Base-by-base conservation (phyloP, 257 asterid genomes). In the Solanum chilense region DNA sequence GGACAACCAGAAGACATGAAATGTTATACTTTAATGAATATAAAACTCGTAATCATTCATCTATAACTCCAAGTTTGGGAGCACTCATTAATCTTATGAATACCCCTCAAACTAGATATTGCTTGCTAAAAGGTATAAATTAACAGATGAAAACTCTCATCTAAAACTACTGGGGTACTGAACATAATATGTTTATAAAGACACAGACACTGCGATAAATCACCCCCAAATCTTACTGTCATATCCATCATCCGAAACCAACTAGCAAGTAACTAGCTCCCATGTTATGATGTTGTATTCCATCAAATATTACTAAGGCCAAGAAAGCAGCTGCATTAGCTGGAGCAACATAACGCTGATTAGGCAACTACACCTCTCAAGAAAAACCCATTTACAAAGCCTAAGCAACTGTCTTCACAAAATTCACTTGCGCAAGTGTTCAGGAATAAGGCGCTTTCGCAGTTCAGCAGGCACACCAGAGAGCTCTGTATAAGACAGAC, bases 391-490 rank as follows among this genome's bases (percentile, higher is more conserved):
- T 90, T 75, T 89, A 88, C 91, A 86, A 73, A 12, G 86, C 86
- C 84, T 78, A 86, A 69, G 41, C 44, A 20, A 64, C 56, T 70
- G 41, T 41, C 42, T 20, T 64, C 82, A 18, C 56, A 41, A 56
- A 73, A 12, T 35, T 91, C 86, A 91, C 86, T 89, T 85, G 89
- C 76, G 87, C 9, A 64, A 69, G 84, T 86, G 91, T 10, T 85
- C 74, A 9, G 94, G 93, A 66, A 92, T 88, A 23, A 92, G 91
- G n/a, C 91, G 93, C 29, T 86, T 90, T 66, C 91, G 91, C 35
- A 92, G 87, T 29, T 92, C 94, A 21, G 88, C 74, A 20, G 93
- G 62, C 7, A 90, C 91, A 41, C 94, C 94, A 41, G 94, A 86
- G 25, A 92, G 91, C 87, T 92, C 94, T 92, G 68, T 83, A 89